Percentiles rank a stretch among this genome's conserved stretches.
phyloP scores from a whole-genome alignment of 495 filamentous ascomycete genomes.

The Daldinia loculata region DNA sequence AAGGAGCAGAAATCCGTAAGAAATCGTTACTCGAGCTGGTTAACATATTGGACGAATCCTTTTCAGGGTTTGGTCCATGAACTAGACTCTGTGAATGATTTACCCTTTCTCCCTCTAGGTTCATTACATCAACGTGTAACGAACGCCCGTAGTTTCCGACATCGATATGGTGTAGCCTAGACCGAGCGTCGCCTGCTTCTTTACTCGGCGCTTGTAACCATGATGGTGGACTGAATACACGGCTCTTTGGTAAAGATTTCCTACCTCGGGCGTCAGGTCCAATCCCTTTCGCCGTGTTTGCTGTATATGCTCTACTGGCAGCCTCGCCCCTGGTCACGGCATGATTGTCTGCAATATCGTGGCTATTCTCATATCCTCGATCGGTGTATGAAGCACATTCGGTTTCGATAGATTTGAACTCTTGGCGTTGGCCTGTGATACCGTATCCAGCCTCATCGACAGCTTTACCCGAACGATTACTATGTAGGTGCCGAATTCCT shows the following conservation, averaged over 20 bases:
- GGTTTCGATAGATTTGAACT: neutral
- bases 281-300: neutral
- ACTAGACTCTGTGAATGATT: neutral
- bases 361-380: neutral
- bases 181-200: conserved; percentile 40
- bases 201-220: conserved; percentile 48
- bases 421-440: neutral
- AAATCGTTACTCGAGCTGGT: conserved; percentile 12
- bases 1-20: conserved; percentile 31
- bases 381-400: neutral
- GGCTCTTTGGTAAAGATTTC: conserved; percentile 36
- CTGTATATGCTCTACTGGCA: neutral
- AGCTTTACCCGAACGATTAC: neutral
- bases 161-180: conserved; percentile 30
- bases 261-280: neutral
- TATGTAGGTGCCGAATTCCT: neutral
- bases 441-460: neutral
- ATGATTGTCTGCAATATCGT: neutral
- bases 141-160: neutral
- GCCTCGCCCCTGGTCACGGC: neutral
- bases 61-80: neutral
- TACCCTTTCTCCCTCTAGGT: neutral
- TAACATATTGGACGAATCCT: conserved; percentile 5
- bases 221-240: conserved; percentile 47
- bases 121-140: neutral